Evolutionary conservation across 2,329 filamentous ascomycete species (phyloP).

Genomic region (Penicillium sclerotigenum): DNA sequence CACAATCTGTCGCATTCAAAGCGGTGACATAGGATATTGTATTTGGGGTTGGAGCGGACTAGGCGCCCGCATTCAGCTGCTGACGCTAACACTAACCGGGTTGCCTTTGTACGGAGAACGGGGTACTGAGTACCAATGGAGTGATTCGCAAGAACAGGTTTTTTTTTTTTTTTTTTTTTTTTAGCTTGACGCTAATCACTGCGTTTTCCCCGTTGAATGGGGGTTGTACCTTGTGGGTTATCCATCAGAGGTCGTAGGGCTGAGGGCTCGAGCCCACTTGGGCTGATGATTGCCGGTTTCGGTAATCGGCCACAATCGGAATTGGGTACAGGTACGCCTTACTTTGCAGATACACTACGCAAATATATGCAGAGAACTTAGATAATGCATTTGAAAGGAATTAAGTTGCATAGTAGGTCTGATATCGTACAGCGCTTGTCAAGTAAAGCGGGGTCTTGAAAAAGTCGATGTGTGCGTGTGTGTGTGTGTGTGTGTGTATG

Average conservation of each 20-base stretch:
- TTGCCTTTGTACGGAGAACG: background rate
- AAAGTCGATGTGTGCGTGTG: background rate
- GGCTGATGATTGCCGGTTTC: background rate
- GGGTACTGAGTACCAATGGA: background rate
- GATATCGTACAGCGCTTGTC: conserved; percentile 1
- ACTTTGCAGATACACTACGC: background rate
- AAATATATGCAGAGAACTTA: background rate
- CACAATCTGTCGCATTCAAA: background rate
- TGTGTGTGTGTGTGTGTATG: background rate
- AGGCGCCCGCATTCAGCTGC: conserved; percentile 26
- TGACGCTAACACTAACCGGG: conserved; percentile 12
- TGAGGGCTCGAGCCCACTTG: conserved; percentile 3
- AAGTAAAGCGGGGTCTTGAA: background rate
- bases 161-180: conserved; percentile 1
- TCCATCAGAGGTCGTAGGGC: conserved; percentile 3
- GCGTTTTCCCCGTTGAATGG: background rate
- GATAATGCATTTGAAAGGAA: background rate
- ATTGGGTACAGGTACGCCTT: background rate
- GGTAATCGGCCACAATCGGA: background rate
- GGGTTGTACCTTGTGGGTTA: background rate
- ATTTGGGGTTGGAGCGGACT: background rate
- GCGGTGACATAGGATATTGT: background rate
- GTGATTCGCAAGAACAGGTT: background rate
- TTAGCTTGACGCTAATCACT: background rate
- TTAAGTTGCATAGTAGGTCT: background rate